Conservation (phyloP, 2,329 filamentous ascomycete genomes). For the Calonectria multiphialidica region DNA sequence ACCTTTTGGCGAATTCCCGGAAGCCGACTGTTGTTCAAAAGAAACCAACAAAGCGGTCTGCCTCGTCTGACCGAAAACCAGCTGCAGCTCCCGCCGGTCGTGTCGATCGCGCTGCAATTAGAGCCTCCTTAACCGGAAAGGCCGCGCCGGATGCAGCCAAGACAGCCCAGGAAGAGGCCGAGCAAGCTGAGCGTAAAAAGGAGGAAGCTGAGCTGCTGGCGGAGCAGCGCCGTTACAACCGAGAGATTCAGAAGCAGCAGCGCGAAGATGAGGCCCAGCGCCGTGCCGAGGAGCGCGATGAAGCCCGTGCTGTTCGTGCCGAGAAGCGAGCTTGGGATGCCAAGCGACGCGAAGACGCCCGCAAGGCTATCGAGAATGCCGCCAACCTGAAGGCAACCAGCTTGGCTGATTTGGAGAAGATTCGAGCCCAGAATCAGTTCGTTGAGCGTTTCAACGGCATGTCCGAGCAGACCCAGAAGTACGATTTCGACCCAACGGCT, state of each 20-base stretch:
- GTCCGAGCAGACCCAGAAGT: neutral
- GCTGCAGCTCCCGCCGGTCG: neutral
- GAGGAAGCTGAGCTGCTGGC: neutral
- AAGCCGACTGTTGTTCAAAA: neutral
- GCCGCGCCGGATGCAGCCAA: neutral
- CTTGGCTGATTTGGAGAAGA: neutral
- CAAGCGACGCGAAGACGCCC: neutral
- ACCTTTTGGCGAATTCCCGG: neutral
- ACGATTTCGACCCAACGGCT: neutral
- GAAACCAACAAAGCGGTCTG: neutral
- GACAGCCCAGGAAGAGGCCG: neutral
- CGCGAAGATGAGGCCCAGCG: neutral
- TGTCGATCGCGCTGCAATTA: neutral
- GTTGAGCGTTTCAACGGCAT: neutral
- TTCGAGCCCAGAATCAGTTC: neutral
- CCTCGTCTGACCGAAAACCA: neutral
- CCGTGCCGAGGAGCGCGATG: neutral
- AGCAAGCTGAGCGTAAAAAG: neutral
- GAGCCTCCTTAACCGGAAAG: neutral
- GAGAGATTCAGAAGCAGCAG: neutral
- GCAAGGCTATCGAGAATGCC: neutral
- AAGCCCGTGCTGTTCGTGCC: neutral
- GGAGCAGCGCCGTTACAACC: neutral
- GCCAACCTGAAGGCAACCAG: neutral
- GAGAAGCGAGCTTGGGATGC: conserved; percentile 1